Percentiles rank a stretch among this genome's conserved stretches.
phyloP scores from a whole-genome alignment of 2,329 filamentous ascomycete species.

The Aspergillus thermomutatus region DNA sequence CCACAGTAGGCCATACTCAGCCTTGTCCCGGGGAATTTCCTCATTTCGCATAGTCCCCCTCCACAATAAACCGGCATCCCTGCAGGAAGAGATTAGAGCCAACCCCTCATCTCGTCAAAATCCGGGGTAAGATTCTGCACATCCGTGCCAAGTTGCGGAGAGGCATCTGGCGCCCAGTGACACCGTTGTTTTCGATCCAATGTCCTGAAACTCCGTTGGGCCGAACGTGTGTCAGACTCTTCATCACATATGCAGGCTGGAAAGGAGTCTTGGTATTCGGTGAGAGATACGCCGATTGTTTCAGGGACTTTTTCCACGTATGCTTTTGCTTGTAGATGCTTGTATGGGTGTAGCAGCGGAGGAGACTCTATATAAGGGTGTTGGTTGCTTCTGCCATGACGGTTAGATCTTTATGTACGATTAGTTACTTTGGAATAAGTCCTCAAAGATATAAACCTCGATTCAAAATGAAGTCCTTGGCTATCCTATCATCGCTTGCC shows the following conservation, averaged over 20 bases:
- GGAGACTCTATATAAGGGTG: not conserved
- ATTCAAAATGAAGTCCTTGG: conserved; percentile 19
- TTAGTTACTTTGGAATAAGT: not conserved
- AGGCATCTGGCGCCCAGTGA: not conserved
- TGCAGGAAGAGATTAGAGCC: not conserved
- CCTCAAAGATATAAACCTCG: not conserved
- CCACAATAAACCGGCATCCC: not conserved
- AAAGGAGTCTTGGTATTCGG: not conserved
- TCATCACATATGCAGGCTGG: not conserved
- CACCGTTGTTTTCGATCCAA: not conserved
- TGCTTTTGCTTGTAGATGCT: not conserved
- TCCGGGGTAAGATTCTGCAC: not conserved
- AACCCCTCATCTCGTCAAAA: not conserved
- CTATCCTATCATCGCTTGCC: conserved; percentile 13
- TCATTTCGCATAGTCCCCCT: not conserved
- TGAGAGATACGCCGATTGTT: not conserved
- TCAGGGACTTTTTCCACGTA: not conserved
- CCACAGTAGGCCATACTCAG: not conserved
- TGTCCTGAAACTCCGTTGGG: not conserved
- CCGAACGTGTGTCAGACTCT: not conserved
- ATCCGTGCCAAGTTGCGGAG: not conserved
- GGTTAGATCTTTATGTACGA: not conserved
- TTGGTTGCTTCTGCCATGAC: not conserved
- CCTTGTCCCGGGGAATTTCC: not conserved
- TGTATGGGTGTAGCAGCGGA: not conserved